These are phyloP conservation scores for Eucalyptus lansdowneana DNA, from an alignment of 345 rosid species.

Conservation along the genomic window DNA sequence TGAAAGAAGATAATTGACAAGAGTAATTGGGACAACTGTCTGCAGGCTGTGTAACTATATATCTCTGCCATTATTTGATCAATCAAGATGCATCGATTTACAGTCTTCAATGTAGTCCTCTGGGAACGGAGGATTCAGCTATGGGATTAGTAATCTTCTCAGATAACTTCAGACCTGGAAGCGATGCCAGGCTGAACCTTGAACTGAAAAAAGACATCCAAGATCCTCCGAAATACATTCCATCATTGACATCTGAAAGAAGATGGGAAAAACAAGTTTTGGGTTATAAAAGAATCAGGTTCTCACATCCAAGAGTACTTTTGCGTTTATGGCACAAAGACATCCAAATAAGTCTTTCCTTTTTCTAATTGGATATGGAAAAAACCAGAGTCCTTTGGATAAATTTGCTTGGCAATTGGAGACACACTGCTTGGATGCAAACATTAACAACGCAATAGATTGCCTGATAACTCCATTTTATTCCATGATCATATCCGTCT, in stretches of 20 bases:
- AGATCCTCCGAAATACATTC: background rate
- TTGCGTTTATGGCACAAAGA: background rate
- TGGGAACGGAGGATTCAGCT: background rate
- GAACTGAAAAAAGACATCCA: background rate
- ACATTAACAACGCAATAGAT: background rate
- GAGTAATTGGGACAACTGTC: constrained; percentile 21
- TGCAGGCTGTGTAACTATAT: constrained; percentile 13
- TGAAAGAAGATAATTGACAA: constrained; percentile 28
- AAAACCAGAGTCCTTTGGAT: background rate
- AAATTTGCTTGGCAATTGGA: background rate
- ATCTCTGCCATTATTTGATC: constrained; percentile 14
- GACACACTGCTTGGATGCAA: background rate
- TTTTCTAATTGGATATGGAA: background rate
- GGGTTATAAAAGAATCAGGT: background rate
- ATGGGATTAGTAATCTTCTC: background rate
- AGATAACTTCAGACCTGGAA: background rate
- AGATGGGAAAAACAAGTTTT: background rate
- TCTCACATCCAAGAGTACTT: background rate
- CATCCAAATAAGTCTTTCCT: background rate
- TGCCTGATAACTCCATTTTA: background rate
- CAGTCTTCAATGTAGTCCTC: background rate
- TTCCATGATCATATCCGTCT: background rate
- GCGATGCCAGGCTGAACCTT: background rate
- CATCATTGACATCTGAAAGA: background rate
- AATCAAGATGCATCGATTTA: background rate